Percentiles rank a stretch among this genome's conserved stretches.
Conservation (phyloP, 2,329 filamentous ascomycete genomes). For the Curvularia lunata region DNA sequence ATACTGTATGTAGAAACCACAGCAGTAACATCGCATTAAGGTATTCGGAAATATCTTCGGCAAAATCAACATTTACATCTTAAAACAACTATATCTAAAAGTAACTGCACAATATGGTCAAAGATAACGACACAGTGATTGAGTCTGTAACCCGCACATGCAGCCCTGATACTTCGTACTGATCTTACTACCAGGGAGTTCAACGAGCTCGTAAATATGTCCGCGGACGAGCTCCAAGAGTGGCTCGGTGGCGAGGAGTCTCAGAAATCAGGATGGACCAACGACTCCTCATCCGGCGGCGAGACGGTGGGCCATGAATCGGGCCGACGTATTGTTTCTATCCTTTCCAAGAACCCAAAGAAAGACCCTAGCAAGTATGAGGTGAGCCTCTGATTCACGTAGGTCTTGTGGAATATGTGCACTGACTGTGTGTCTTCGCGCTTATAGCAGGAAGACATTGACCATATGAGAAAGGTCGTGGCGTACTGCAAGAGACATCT, state of each 20-base stretch:
- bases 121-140: constrained; percentile 59
- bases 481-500: constrained; percentile 71
- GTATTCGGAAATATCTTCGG: not conserved
- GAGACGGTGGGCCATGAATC: constrained; percentile 69
- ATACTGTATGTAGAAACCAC: not conserved
- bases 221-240: constrained; percentile 62
- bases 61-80: not conserved
- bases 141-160: constrained; percentile 41
- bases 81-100: not conserved
- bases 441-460: constrained; percentile 58
- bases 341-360: constrained; percentile 66
- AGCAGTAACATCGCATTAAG: not conserved
- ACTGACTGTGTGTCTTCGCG: not conserved
- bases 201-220: constrained; percentile 72
- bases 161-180: not conserved
- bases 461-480: constrained; percentile 69
- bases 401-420: not conserved
- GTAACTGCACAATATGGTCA: constrained; percentile 54
- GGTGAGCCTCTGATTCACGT: not conserved
- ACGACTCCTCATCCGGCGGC: constrained; percentile 57
- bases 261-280: constrained; percentile 64
- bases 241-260: constrained; percentile 69
- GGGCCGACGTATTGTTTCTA: constrained; percentile 68
- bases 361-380: constrained; percentile 63
- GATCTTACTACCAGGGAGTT: constrained; percentile 59